Conservation (phyloP, 129 eudicot species). For the Heracleum sosnowskyi region DNA sequence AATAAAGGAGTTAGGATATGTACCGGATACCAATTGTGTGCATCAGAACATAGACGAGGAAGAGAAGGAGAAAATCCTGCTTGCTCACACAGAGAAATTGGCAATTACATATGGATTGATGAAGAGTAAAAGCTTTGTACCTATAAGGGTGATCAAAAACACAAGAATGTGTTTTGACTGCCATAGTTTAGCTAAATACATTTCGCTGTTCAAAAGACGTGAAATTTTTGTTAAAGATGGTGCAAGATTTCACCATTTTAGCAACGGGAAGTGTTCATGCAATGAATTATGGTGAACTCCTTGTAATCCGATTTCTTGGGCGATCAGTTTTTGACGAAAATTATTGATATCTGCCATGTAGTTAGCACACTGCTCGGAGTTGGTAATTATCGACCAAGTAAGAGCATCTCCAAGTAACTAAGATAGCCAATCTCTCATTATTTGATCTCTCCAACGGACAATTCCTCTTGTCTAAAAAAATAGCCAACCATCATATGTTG, state of each 20-base stretch:
- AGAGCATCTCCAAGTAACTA: too few species aligned
- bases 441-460: too few species aligned
- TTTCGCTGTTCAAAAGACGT: constrained; percentile 23
- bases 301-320: not conserved
- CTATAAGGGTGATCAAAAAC: constrained; percentile 43
- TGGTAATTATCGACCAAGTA: too few species aligned
- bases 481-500: too few species aligned
- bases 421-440: too few species aligned
- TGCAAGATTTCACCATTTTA: constrained; percentile 43
- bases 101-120: constrained; percentile 48
- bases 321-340: not conserved
- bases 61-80: constrained; percentile 36
- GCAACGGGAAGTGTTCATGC: constrained; percentile 47
- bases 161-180: constrained; percentile 50
- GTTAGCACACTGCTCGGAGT: too few species aligned
- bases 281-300: constrained; percentile 35
- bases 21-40: constrained; percentile 33
- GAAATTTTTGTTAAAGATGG: constrained; percentile 47
- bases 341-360: too few species aligned
- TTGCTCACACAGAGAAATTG: constrained; percentile 41
- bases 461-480: too few species aligned
- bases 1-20: constrained; percentile 38
- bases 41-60: constrained; percentile 28
- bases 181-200: constrained; percentile 39
- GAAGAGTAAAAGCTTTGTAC: constrained; percentile 19